Evolutionary conservation across 129 eudicot species (phyloP).

Genomic region (Artemisia argyi): DNA sequence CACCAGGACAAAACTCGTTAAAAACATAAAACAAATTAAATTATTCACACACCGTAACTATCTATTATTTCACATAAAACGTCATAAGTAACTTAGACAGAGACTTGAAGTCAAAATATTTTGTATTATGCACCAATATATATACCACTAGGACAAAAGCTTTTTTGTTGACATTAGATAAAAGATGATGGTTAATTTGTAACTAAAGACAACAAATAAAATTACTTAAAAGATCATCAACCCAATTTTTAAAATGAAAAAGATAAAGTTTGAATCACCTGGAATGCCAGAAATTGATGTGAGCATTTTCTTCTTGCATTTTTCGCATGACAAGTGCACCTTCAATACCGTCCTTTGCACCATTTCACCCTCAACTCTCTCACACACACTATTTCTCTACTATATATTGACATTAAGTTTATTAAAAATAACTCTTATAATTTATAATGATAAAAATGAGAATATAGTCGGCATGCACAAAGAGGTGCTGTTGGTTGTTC

Average conservation of each 20-base stretch:
- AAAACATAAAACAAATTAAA: too few relatives aligned
- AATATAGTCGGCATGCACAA: slow-evolving; percentile 21
- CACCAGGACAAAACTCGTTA: neutral
- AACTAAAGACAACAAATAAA: too few relatives aligned
- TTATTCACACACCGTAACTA: too few relatives aligned
- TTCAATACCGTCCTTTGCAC: slow-evolving; percentile 65
- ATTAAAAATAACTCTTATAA: neutral
- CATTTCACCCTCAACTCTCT: slow-evolving; percentile 24
- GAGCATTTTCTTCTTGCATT: slow-evolving; percentile 62
- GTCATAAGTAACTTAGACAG: too few relatives aligned
- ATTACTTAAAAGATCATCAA: neutral
- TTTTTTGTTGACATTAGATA: too few relatives aligned
- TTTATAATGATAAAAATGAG: neutral
- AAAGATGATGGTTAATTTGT: too few relatives aligned
- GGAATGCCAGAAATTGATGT: slow-evolving; percentile 48
- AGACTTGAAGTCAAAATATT: too few relatives aligned
- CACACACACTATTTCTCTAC: neutral
- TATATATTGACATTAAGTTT: too few relatives aligned
- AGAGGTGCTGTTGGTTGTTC: slow-evolving; percentile 20
- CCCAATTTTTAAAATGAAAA: neutral
- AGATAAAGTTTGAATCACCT: slow-evolving; percentile 37
- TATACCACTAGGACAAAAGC: too few relatives aligned
- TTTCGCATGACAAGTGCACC: slow-evolving; percentile 55
- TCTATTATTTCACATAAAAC: too few relatives aligned
- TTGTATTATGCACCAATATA: too few relatives aligned